Evolutionary conservation across 2,329 filamentous ascomycete genomes (phyloP), one percentile per base, ranked within the genome.

Genomic region (Paraphaeosphaeria sporulosa): DNA sequence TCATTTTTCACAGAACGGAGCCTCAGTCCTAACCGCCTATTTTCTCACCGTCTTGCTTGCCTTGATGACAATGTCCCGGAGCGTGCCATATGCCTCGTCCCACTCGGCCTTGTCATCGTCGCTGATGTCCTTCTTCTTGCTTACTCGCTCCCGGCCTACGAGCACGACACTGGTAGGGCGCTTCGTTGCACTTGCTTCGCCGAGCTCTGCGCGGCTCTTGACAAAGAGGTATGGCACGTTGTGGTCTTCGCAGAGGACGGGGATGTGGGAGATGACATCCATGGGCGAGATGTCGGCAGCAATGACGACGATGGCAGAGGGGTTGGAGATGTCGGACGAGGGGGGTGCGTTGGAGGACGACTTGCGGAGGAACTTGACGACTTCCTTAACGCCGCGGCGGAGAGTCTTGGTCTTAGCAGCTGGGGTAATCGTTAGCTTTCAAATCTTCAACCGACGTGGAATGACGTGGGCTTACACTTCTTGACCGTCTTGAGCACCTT

Each of bases 211-310:
- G 71, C 95, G 90, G 74, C 91, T 96, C 62, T 90, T 88, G 71
- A 99, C 92, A 80, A 96, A 99, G 80, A 99, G 88, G 83, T 98
- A 99, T 36, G 95, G 95, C 62, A 97, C 92, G 81, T 92, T 92
- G 86, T 97, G 94, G 82, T 98, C 94, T 83, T 99, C 95, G 86
- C 95, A 98, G 60, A 98, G 90, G 59, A 99, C 92, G 72, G 95
- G 95, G 68, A 99, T 92, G 83, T 99, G 95, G 62, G 92, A 95
- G 83, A 99, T 97, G 78, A 99, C 95, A 80, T 99, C 95, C 89
- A 95, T 94, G 67, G 95, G 95, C 55, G 92, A 97, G 83, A 99
- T 98, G 81, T 99, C 95, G 71, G 92, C 95, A 38, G 95, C 95
- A 70, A 99, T 92, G 78, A 99, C 85, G 72, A 97, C 93, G 68